Conservation (phyloP, 164 flowering plant species). For the Vitis labrusca region DNA sequence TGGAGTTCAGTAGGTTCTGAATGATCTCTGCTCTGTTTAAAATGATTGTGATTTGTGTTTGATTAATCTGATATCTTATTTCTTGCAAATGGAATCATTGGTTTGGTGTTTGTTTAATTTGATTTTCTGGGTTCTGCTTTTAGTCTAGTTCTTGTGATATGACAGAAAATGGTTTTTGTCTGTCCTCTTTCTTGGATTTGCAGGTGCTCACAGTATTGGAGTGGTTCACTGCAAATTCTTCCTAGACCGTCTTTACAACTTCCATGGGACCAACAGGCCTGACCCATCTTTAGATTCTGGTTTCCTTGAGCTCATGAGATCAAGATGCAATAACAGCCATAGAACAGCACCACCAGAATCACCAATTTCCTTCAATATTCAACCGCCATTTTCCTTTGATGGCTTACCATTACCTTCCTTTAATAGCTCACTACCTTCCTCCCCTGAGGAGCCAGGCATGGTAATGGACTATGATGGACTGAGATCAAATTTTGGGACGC, state of each 20-base stretch:
- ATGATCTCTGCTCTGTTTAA: not conserved
- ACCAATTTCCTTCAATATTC: not conserved
- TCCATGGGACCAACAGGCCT: slow-evolving; percentile 27
- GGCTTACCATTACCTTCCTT: slow-evolving; percentile 6
- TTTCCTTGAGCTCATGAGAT: slow-evolving; percentile 27
- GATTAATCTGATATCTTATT: no score
- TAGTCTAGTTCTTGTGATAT: not conserved
- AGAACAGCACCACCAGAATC: not conserved
- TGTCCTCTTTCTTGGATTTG: not conserved
- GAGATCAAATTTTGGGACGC: slow-evolving; percentile 25
- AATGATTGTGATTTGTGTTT: not conserved
- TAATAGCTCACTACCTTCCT: not conserved
- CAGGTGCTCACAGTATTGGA: slow-evolving; percentile 52
- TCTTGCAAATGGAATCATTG: no score
- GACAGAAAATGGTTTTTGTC: not conserved
- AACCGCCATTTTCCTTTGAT: slow-evolving; percentile 6
- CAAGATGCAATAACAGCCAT: slow-evolving; percentile 22
- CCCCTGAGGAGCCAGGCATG: slow-evolving; percentile 14
- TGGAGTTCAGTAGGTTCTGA: not conserved
- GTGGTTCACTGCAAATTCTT: slow-evolving; percentile 42
- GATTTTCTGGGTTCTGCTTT: not conserved
- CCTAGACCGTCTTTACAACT: slow-evolving; percentile 32
- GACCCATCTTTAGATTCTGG: slow-evolving; percentile 35
- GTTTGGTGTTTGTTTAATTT: not conserved
- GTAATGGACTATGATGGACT: slow-evolving; percentile 30